phyloP scores from a whole-genome alignment of 805 yeast genomes.

The Wickerhamiella occidentalis region DNA sequence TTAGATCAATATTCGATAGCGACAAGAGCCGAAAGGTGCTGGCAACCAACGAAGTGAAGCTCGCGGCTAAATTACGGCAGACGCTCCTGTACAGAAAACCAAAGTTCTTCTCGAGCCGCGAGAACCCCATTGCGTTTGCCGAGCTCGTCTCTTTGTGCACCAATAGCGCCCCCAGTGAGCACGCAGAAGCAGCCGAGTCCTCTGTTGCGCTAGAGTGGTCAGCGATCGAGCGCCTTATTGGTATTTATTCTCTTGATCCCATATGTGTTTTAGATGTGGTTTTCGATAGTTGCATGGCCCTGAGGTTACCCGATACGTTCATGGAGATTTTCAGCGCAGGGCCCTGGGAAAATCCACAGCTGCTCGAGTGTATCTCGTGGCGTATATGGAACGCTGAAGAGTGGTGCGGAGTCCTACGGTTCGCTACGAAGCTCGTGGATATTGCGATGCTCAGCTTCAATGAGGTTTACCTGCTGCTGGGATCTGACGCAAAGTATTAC shows the following conservation, averaged over 20 bases:
- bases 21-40: neutral
- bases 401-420: neutral
- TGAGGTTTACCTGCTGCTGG: neutral
- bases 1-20: neutral
- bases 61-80: neutral
- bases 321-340: neutral
- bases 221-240: neutral
- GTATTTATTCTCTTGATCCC: constrained; percentile 6
- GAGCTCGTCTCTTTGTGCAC: neutral
- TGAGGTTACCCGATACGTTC: neutral
- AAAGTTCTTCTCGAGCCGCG: neutral
- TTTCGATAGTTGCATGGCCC: neutral
- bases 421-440: neutral
- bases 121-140: constrained; percentile 6
- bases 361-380: constrained; percentile 1
- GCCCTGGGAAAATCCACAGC: neutral
- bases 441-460: neutral
- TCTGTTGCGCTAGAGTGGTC: neutral
- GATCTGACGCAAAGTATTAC: neutral
- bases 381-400: neutral
- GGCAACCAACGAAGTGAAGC: neutral
- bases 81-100: neutral
- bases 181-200: too few species aligned
- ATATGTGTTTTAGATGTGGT: neutral
- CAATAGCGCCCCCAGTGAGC: neutral